Percentiles rank a stretch among this genome's conserved stretches.
Conservation (phyloP, 441 rosid species). For the Eruca vesicaria region DNA sequence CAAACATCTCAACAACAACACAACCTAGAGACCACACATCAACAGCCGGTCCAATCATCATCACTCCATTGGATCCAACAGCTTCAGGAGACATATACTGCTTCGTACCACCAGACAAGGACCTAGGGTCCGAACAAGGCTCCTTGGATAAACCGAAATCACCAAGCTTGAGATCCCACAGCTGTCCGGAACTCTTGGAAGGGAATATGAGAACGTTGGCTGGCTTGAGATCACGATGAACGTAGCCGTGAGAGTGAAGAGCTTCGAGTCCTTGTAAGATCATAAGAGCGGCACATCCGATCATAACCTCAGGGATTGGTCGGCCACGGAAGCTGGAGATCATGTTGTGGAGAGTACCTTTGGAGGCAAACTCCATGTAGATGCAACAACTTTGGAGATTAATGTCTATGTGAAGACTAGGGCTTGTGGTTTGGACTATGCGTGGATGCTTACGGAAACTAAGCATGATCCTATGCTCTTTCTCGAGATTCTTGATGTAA, state of each 20-base stretch:
- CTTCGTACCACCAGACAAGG: not conserved
- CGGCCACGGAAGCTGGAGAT: not conserved
- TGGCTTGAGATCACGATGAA: constrained; percentile 25
- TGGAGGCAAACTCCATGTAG: constrained; percentile 7
- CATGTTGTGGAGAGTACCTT: constrained; percentile 6
- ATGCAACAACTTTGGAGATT: not conserved
- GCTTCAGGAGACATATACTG: constrained; percentile 16
- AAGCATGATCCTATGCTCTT: constrained; percentile 8
- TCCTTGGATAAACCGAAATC: constrained; percentile 11
- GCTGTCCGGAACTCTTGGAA: not conserved
- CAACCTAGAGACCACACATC: constrained; percentile 15
- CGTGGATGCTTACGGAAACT: not conserved
- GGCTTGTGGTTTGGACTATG: not conserved
- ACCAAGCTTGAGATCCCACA: constrained; percentile 7
- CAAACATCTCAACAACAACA: constrained; percentile 2
- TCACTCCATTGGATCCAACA: not conserved
- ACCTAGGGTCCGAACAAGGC: not conserved
- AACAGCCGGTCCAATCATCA: not conserved
- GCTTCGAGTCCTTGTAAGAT: too few species aligned
- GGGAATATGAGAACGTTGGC: constrained; percentile 12
- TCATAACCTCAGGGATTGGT: constrained; percentile 6
- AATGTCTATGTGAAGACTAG: not conserved
- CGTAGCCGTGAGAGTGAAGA: too few species aligned
- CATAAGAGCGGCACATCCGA: too few species aligned
- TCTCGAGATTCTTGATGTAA: not conserved